Evolutionary conservation across 2,329 filamentous ascomycete genomes (phyloP).

Genomic region (Stagonosporopsis vannaccii): DNA sequence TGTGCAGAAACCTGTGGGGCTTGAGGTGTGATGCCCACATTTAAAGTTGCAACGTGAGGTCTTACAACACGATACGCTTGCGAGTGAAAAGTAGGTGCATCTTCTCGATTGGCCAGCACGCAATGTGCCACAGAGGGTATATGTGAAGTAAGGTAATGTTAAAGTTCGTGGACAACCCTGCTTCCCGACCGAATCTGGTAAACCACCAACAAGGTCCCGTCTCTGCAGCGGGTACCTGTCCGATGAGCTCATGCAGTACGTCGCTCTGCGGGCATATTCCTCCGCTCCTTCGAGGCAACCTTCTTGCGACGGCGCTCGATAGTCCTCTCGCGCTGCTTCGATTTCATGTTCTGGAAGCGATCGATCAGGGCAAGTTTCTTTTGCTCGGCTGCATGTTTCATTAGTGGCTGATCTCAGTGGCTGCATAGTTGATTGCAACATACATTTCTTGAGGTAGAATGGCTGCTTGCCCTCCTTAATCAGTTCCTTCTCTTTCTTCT

Average conservation of each 20-base stretch:
- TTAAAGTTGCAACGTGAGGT: constrained; percentile 1
- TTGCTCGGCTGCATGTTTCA: constrained; percentile 67
- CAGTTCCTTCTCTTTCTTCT: constrained; percentile 81
- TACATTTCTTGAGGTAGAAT: constrained; percentile 86
- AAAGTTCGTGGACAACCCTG: constrained; percentile 14
- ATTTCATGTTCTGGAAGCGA: constrained; percentile 82
- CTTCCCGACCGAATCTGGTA: constrained; percentile 4
- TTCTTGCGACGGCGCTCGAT: constrained; percentile 93
- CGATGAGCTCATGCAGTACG: constrained; percentile 30
- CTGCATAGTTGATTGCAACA: constrained; percentile 15
- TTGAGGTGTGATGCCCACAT: constrained; percentile 1
- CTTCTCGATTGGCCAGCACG: constrained; percentile 5
- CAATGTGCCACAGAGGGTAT: constrained; percentile 11
- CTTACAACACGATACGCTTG: not conserved
- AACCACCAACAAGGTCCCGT: constrained; percentile 3
- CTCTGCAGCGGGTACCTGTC: constrained; percentile 26
- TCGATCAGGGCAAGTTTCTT: constrained; percentile 85
- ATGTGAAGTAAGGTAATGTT: constrained; percentile 10
- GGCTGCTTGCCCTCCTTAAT: constrained; percentile 89
- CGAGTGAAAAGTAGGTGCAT: not conserved
- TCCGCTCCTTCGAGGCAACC: constrained; percentile 84
- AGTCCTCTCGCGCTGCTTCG: constrained; percentile 80
- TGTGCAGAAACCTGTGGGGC: constrained; percentile 15
- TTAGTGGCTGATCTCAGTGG: constrained; percentile 23
- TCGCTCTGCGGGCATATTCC: constrained; percentile 56